A percentile compares a stretch with the other conserved stretches of the same genome.
Conservation (phyloP, 116 monocot genomes). For the Papilionanthe hybrid region DNA sequence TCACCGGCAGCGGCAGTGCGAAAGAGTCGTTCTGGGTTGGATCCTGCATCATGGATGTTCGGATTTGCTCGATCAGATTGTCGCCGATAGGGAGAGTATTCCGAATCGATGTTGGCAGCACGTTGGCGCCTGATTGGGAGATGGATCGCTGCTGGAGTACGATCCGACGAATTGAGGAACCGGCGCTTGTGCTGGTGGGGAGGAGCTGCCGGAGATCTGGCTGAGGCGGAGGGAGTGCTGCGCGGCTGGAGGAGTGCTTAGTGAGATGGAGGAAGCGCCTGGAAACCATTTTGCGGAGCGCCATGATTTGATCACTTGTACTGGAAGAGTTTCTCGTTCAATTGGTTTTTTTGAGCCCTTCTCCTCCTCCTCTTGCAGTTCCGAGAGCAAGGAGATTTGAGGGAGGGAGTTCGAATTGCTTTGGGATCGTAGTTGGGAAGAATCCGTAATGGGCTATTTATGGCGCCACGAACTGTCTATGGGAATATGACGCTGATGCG, state of each 20-base stretch:
- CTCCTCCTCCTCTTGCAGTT: background rate
- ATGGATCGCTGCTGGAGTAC: constrained; percentile 2
- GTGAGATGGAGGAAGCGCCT: constrained; percentile 2
- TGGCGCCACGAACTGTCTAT: too few relatives aligned
- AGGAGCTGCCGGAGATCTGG: background rate
- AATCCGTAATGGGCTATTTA: too few relatives aligned
- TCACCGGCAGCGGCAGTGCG: background rate
- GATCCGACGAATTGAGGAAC: background rate
- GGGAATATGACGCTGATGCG: too few relatives aligned
- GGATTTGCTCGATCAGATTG: constrained; percentile 1
- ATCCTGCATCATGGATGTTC: constrained; percentile 3
- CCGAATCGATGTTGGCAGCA: background rate
- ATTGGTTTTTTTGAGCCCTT: too few relatives aligned
- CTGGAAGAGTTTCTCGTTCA: too few relatives aligned
- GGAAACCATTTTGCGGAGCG: background rate
- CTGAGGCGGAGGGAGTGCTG: background rate
- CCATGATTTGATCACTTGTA: background rate
- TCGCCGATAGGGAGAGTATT: background rate
- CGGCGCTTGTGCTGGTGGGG: background rate
- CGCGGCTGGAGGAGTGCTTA: background rate
- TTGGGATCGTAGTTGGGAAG: too few relatives aligned
- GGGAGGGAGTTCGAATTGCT: too few relatives aligned
- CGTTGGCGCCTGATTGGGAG: background rate
- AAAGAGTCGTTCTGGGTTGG: background rate
- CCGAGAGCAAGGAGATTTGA: background rate